Percentiles rank a stretch among this genome's conserved stretches.
phyloP scores from a whole-genome alignment of 2,329 filamentous ascomycete species.

The Hawksworthiomyces lignivorus region DNA sequence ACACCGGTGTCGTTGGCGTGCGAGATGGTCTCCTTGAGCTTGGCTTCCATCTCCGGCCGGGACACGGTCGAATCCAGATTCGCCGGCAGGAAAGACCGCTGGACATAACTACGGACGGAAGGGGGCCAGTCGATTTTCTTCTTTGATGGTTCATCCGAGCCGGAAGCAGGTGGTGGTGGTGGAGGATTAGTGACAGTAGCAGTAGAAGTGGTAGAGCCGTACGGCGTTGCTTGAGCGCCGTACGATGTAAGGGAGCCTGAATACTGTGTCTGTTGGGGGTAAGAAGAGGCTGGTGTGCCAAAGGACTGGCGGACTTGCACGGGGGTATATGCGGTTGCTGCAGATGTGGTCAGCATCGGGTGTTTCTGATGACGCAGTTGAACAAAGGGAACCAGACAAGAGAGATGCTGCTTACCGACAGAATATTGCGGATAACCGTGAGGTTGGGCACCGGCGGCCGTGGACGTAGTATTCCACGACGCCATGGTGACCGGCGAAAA shows the following conservation, averaged over 20 bases:
- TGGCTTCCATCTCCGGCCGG: slow-evolving; percentile 68
- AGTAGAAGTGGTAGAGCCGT: background rate
- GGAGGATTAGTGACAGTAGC: slow-evolving; percentile 17
- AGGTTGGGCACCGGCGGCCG: slow-evolving; percentile 21
- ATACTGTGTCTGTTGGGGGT: slow-evolving; percentile 19
- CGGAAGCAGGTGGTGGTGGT: slow-evolving; percentile 6
- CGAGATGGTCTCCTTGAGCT: slow-evolving; percentile 79
- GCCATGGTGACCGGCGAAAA: slow-evolving; percentile 10
- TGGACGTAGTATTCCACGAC: slow-evolving; percentile 11
- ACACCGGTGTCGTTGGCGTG: slow-evolving; percentile 66
- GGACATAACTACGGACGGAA: slow-evolving; percentile 81
- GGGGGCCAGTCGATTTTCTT: slow-evolving; percentile 71
- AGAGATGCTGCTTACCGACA: slow-evolving; percentile 7
- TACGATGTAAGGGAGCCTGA: background rate
- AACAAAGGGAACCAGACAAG: background rate
- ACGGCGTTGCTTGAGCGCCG: background rate
- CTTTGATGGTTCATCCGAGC: slow-evolving; percentile 13
- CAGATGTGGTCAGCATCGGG: too few species aligned
- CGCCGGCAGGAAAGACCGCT: slow-evolving; percentile 73
- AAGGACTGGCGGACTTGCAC: slow-evolving; percentile 35
- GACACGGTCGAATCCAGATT: slow-evolving; percentile 58
- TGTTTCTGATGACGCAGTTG: too few species aligned
- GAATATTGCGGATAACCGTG: slow-evolving; percentile 11
- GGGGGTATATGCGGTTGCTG: slow-evolving; percentile 35
- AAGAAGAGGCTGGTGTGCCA: slow-evolving; percentile 14